A percentile compares a stretch with the other conserved stretches of the same genome.
These are phyloP conservation scores for Aspergillus fructus DNA, from an alignment of 2,329 filamentous ascomycete species.

Conservation along the genomic window DNA sequence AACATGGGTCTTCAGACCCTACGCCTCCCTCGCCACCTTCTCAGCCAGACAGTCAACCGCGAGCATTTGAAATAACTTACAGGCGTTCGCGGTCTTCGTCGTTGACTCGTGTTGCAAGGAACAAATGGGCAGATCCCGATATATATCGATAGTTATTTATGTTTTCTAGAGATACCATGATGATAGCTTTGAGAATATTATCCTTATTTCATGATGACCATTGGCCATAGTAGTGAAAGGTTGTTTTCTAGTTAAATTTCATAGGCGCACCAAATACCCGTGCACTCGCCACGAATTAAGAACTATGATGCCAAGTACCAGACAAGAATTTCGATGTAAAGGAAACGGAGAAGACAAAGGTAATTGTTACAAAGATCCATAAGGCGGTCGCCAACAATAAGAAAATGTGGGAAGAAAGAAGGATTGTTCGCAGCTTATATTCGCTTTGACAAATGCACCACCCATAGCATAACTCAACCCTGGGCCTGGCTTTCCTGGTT, in stretches of 20 bases:
- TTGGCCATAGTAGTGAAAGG: not conserved
- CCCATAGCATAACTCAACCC: conserved; percentile 2
- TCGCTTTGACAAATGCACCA: not conserved
- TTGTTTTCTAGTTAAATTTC: not conserved
- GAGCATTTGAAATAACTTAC: conserved; percentile 21
- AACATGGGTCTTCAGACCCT: conserved; percentile 22
- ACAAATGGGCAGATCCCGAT: conserved; percentile 36
- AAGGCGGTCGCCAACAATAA: not conserved
- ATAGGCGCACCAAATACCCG: not conserved
- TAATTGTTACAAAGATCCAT: not conserved
- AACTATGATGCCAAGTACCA: not conserved
- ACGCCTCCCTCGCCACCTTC: conserved; percentile 20
- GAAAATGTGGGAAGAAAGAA: not conserved
- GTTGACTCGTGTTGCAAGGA: conserved; percentile 24
- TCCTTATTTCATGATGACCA: not conserved
- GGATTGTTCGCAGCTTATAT: not conserved
- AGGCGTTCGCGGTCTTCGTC: conserved; percentile 23
- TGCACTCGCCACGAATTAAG: not conserved
- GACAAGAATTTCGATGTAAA: not conserved
- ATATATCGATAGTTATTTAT: conserved; percentile 31
- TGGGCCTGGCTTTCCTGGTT: conserved; percentile 43
- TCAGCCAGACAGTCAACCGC: conserved; percentile 25
- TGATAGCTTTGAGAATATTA: conserved; percentile 18
- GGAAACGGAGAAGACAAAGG: not conserved
- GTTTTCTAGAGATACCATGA: conserved; percentile 21